Percentiles rank a stretch among this genome's conserved stretches.
These are phyloP conservation scores for Globisporangium paroecandrum DNA, from an alignment of 352 stramenopile species.

Conservation along the genomic window DNA sequence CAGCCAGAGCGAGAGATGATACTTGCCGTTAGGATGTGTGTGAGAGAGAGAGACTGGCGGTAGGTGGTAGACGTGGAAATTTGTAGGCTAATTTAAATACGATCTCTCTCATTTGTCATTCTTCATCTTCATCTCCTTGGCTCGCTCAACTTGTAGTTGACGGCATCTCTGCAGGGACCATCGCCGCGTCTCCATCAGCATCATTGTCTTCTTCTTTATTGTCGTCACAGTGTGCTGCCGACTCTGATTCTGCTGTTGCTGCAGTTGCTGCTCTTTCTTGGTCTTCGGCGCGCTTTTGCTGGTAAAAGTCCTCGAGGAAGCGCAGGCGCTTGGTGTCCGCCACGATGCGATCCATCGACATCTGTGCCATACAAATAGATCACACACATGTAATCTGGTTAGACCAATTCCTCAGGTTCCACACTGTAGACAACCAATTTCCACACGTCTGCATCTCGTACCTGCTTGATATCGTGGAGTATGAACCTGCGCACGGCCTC, in stretches of 20 bases:
- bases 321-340: slow-evolving; percentile 67
- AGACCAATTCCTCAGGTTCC: background rate
- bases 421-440: background rate
- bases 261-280: slow-evolving; percentile 3
- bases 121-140: background rate
- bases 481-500: slow-evolving; percentile 63
- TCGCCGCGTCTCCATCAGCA: background rate
- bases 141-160: background rate
- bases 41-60: background rate
- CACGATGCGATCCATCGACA: slow-evolving; percentile 81
- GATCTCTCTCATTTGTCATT: background rate
- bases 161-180: background rate
- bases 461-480: slow-evolving; percentile 64
- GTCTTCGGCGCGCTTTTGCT: slow-evolving; percentile 12
- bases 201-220: background rate
- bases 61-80: background rate
- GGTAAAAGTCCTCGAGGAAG: slow-evolving; percentile 65
- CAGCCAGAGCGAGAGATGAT: background rate
- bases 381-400: slow-evolving; percentile 9
- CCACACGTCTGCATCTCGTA: slow-evolving; percentile 18
- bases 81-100: slow-evolving; percentile 3
- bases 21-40: no score
- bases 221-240: slow-evolving; percentile 15
- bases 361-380: slow-evolving; percentile 26
- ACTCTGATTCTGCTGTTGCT: background rate